Base-by-base conservation (phyloP, 2,329 filamentous ascomycete species). In the Rhexocercosporidium sp. region DNA sequence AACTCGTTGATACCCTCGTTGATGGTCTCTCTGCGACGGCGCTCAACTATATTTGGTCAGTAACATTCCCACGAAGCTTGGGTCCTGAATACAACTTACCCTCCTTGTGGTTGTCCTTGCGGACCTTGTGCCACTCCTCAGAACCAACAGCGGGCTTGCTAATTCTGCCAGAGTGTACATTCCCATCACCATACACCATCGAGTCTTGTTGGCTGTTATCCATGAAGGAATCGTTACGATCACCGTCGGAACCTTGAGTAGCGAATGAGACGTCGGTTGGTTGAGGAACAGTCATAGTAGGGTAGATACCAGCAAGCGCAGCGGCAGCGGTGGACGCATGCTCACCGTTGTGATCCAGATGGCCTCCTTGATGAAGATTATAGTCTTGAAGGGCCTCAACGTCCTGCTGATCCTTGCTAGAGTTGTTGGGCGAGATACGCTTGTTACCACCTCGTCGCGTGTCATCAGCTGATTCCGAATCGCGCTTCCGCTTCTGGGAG, bases 1-100 rank as follows among this genome's bases (percentile, higher is more conserved):
- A 99, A 88, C 80, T 98, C 96, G 77, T 97, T 98, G 74, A 99
- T 99, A 59, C 96, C 96, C 81, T 99, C 96, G 73, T 99, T 99
- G 79, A 99, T 99, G 0, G 96, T 97, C 81, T 99, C 96, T 70
- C 96, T 92, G 53, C 96, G 93, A 67, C 96, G 93, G 68, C 96
- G 93, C 81, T 99, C 96, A 69, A 99, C 96, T 98, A 67, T 9
- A 29, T 74, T 3, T 51, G n/a, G 34, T 62, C 27, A 62, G 47
- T 44, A 53, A 11, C 31, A 39, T 51, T 11, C 31, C 25, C 14
- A 25, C 41, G 6, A 25, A n/a, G 11, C n/a, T 12, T 29, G n/a
- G 25, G 7, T 34, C 11, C 1, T 29, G 14, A 20, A 29, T 27
- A 37, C 18, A 59, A 78, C 86, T 76, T 81, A 96, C 95, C 96